phyloP scores from a whole-genome alignment of 495 filamentous ascomycete genomes.

The Penicillium crystallinum region DNA sequence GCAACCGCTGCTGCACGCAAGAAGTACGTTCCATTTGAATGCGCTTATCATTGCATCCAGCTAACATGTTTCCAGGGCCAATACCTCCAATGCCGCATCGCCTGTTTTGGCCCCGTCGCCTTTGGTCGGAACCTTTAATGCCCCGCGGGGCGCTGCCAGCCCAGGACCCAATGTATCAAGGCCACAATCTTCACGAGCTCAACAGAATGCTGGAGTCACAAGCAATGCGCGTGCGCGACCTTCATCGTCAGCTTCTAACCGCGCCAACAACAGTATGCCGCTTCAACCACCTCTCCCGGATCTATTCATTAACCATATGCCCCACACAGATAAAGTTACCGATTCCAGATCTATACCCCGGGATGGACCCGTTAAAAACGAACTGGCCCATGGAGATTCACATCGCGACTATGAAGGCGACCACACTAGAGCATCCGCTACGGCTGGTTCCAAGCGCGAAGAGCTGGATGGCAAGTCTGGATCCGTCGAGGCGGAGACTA shows the following conservation, averaged over 20 bases:
- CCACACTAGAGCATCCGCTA: constrained; percentile 28
- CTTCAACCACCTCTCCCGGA: background rate
- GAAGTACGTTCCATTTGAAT: constrained; percentile 47
- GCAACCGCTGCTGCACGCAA: constrained; percentile 59
- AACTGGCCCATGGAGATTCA: constrained; percentile 22
- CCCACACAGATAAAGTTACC: constrained; percentile 28
- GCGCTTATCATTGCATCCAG: background rate
- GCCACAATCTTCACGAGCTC: constrained; percentile 60
- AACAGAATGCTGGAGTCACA: constrained; percentile 60
- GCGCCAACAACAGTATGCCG: constrained; percentile 27
- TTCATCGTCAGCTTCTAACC: constrained; percentile 55
- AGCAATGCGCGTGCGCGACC: constrained; percentile 53
- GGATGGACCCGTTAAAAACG: constrained; percentile 29
- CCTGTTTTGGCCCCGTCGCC: constrained; percentile 71
- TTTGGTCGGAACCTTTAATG: constrained; percentile 55
- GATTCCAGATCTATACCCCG: constrained; percentile 30
- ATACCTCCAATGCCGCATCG: constrained; percentile 51
- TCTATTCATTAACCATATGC: constrained; percentile 3
- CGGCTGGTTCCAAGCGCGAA: constrained; percentile 25
- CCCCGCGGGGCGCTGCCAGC: constrained; percentile 43
- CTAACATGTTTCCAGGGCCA: constrained; percentile 38
- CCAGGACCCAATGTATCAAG: constrained; percentile 40
- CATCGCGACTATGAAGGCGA: constrained; percentile 25
- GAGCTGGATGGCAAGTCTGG: constrained; percentile 30
- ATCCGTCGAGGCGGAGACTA: constrained; percentile 23